Base-by-base conservation (phyloP, 2,329 filamentous ascomycete species). In the Metarhizium album region DNA sequence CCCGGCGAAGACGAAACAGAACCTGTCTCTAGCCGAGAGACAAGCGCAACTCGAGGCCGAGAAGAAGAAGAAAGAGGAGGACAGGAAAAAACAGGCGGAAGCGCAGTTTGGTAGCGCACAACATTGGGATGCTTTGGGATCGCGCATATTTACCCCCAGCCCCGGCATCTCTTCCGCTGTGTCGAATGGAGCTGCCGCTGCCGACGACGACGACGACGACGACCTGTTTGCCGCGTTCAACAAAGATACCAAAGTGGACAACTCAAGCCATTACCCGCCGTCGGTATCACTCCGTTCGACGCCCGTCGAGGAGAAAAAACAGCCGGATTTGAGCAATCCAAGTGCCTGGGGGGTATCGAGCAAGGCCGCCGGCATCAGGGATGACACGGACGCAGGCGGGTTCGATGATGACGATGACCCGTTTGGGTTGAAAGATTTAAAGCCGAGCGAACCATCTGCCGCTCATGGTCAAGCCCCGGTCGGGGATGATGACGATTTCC, bases 371-470 rank as follows among this genome's bases (percentile, higher is more conserved):
- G 35, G 4, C 14, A 24, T 13, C 42, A 38, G 16, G 14, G 33
- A 16, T n/a, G 46, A 45, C n/a, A 16, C 37, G 2, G 33, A 62
- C 49, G 59, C 60, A 42, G 63, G 60, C 11, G 64, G 59, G 0
- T 69, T 82, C 54, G 70, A 79, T 29, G 84, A 91, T 52, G 87
- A 95, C 58, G 89, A 95, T 62, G 89, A 95, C 62, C 88, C 90
- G 2, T 96, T 97, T 64, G 91, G 88, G 1, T 71, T 96, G 35
- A 83, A 75, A 53, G 73, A 84, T 56, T 64, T 89, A 60, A 78
- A 79, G 55, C 68, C 61, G 3, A 68, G 50, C 29, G 46, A 20
- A 11, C 42, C 14, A 22, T 13, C 70, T 58, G 43, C 59, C 29
- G 51, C 64, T 4, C 54, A 64, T 22, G 57, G 63, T 22, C 50